Evolutionary conservation across 768 basidiomycete genomes (phyloP).

Genomic region (Suillus subluteus): DNA sequence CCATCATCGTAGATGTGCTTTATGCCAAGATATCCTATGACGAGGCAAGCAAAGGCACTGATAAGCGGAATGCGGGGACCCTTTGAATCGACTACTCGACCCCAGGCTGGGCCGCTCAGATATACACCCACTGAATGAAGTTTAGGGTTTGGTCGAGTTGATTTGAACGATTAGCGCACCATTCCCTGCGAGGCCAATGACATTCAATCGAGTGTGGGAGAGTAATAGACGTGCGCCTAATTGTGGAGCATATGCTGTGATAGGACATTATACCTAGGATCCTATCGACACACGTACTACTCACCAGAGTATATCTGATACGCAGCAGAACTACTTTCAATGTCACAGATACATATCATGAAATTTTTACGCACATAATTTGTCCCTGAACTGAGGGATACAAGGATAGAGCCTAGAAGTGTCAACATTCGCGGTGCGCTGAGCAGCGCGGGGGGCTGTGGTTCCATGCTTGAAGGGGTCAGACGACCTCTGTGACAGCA

Average conservation of each 20-base stretch:
- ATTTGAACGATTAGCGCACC: slow-evolving; percentile 41
- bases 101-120: slow-evolving; percentile 75
- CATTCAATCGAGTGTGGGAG: slow-evolving; percentile 79
- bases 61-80: slow-evolving; percentile 74
- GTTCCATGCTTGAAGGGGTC: slow-evolving; percentile 14
- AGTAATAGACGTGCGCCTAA: slow-evolving; percentile 76
- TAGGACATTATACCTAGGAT: slow-evolving; percentile 2
- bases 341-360: neutral
- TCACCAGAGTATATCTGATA: slow-evolving; percentile 34
- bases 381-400: slow-evolving; percentile 68
- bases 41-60: slow-evolving; percentile 58
- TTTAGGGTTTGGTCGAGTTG: neutral
- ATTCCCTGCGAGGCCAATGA: slow-evolving; percentile 82
- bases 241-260: slow-evolving; percentile 82
- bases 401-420: slow-evolving; percentile 58
- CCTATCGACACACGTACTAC: slow-evolving; percentile 6
- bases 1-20: slow-evolving; percentile 65
- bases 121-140: slow-evolving; percentile 69
- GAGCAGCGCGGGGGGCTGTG: slow-evolving; percentile 34
- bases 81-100: slow-evolving; percentile 71
- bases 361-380: slow-evolving; percentile 62
- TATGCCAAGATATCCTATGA: slow-evolving; percentile 79
- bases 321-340: neutral
- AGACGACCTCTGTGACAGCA: slow-evolving; percentile 4
- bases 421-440: slow-evolving; percentile 48